A percentile compares a stretch with the other conserved stretches of the same genome.
Conservation (phyloP, 2,329 filamentous ascomycete genomes). For the Fusarium heterosporum region DNA sequence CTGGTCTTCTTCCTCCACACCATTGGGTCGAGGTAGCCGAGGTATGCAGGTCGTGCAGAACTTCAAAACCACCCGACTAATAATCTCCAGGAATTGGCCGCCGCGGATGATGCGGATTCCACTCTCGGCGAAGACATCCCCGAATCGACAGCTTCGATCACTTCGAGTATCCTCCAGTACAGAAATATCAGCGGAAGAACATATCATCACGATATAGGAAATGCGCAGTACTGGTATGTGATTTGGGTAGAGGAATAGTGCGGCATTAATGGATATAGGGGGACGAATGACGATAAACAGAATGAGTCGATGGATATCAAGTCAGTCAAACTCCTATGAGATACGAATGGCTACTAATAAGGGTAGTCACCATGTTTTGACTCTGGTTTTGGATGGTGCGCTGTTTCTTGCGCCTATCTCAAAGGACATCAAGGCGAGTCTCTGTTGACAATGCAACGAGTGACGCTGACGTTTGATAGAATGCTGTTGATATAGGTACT, state of each 20-base stretch:
- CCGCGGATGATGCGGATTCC: slow-evolving; percentile 20
- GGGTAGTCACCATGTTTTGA: slow-evolving; percentile 31
- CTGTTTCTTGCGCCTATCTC: slow-evolving; percentile 16
- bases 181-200: slow-evolving; percentile 30
- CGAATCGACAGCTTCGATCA: slow-evolving; percentile 25
- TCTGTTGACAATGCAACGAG: rapidly evolving
- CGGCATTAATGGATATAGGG: background rate
- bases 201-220: slow-evolving; percentile 29
- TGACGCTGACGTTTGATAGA: background rate
- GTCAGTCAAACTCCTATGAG: rapidly evolving
- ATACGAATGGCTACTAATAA: background rate
- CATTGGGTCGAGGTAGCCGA: slow-evolving; percentile 34
- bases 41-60: background rate
- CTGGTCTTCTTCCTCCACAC: slow-evolving; percentile 25
- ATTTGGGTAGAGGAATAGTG: rapidly evolving
- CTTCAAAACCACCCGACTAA: background rate
- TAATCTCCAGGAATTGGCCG: slow-evolving; percentile 6
- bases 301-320: slow-evolving; percentile 41
- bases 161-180: slow-evolving; percentile 32
- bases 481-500: slow-evolving; percentile 28
- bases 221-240: slow-evolving; percentile 34
- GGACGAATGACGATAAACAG: slow-evolving; percentile 32
- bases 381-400: slow-evolving; percentile 20
- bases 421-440: slow-evolving; percentile 14
- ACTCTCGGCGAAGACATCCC: slow-evolving; percentile 5